Percentiles rank a stretch among this genome's conserved stretches.
Evolutionary conservation across 2,329 filamentous ascomycete species (phyloP).

Genomic region (Pezicula radicicola): DNA sequence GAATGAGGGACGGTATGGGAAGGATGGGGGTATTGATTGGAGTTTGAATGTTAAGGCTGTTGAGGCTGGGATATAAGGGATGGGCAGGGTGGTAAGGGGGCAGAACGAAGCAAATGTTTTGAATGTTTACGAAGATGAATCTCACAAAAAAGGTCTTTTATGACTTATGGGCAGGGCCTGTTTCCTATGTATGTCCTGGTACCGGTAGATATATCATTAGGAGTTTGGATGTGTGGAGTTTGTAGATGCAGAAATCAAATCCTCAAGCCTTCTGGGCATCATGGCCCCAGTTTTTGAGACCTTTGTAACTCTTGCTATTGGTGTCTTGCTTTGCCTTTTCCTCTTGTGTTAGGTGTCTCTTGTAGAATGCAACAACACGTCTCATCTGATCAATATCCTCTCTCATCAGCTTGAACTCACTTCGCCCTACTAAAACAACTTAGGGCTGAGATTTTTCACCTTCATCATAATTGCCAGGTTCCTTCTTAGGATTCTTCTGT

Average conservation of each 20-base stretch:
- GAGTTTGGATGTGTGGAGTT: not conserved
- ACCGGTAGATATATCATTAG: not conserved
- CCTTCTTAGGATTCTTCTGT: conserved; percentile 56
- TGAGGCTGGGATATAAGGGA: conserved; percentile 3
- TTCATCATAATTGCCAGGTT: conserved; percentile 53
- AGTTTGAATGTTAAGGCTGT: conserved; percentile 40
- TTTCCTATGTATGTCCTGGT: not conserved
- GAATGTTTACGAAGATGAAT: too few relatives aligned
- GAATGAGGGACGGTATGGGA: conserved; percentile 62
- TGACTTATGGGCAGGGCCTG: too few relatives aligned
- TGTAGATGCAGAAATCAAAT: not conserved
- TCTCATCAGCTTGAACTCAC: not conserved
- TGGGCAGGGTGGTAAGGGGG: not conserved
- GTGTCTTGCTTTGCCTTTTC: conserved; percentile 47
- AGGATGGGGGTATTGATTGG: conserved; percentile 84
- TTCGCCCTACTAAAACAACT: not conserved
- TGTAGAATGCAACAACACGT: conserved; percentile 62
- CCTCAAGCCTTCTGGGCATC: conserved; percentile 43
- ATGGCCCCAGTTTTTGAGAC: conserved; percentile 61
- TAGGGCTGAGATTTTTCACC: conserved; percentile 27
- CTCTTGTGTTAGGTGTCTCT: conserved; percentile 65
- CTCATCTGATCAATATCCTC: conserved; percentile 56
- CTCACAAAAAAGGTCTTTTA: too few relatives aligned
- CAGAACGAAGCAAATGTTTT: too few relatives aligned
- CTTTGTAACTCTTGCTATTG: conserved; percentile 51